These are phyloP conservation scores for Aspergillus spinulosporus DNA, from an alignment of 2,329 filamentous ascomycete species.

Conservation along the genomic window DNA sequence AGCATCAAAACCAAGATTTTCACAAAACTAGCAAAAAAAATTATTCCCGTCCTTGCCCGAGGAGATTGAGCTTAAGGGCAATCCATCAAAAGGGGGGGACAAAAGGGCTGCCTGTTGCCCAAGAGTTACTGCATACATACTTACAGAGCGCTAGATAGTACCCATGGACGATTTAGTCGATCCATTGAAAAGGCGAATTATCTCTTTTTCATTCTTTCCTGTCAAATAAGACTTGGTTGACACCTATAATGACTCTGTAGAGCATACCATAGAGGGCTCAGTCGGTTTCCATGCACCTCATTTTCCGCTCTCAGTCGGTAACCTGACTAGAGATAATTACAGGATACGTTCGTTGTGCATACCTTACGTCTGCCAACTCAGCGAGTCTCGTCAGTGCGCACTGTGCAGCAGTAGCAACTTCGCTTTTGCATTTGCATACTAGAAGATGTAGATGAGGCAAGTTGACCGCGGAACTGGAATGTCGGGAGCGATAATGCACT, in stretches of 20 bases:
- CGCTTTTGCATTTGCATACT: background rate
- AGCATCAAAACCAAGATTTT: slow-evolving; percentile 16
- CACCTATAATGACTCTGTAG: too few species aligned
- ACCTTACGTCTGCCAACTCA: slow-evolving; percentile 9
- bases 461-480: background rate
- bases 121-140: slow-evolving; percentile 18
- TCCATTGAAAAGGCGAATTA: slow-evolving; percentile 16
- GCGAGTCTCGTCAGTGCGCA: background rate
- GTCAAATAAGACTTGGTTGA: too few species aligned
- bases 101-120: background rate
- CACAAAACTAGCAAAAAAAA: slow-evolving; percentile 18
- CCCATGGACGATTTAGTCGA: slow-evolving; percentile 14
- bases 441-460: background rate
- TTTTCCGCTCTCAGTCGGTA: background rate
- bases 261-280: too few species aligned
- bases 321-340: slow-evolving; percentile 5
- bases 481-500: background rate
- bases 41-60: background rate
- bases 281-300: background rate
- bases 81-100: background rate
- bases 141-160: slow-evolving; percentile 15
- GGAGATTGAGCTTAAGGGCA: slow-evolving; percentile 6
- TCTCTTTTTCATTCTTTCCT: slow-evolving; percentile 4
- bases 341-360: background rate
- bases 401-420: background rate